Percentiles rank a stretch among this genome's conserved stretches.
Conservation (phyloP, 1,284 basidiomycete genomes). For the Ceratobasidium sp. region DNA sequence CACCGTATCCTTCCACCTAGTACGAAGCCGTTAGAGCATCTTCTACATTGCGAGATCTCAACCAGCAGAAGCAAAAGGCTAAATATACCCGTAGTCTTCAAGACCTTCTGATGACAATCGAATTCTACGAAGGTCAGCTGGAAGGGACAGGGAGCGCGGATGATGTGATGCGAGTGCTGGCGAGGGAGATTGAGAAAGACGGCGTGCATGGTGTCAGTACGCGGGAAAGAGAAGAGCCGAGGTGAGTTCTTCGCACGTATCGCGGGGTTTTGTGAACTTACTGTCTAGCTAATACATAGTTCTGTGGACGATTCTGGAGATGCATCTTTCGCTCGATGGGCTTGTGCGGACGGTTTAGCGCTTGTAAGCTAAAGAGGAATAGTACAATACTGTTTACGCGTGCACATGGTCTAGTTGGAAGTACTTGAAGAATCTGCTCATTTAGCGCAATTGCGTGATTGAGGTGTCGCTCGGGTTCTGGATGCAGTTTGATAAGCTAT, state of each 20-base stretch:
- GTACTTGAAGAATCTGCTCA: too few species aligned
- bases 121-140: slow-evolving; percentile 69
- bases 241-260: slow-evolving; percentile 8
- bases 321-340: slow-evolving; percentile 34
- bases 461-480: slow-evolving; percentile 17
- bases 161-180: slow-evolving; percentile 67
- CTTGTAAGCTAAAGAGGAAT: slow-evolving; percentile 33
- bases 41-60: slow-evolving; percentile 62
- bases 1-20: too few species aligned
- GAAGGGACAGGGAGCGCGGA: slow-evolving; percentile 63
- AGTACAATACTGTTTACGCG: too few species aligned
- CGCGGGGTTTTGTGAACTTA: too few species aligned
- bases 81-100: slow-evolving; percentile 54
- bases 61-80: slow-evolving; percentile 12
- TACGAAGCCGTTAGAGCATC: slow-evolving; percentile 74
- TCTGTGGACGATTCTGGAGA: slow-evolving; percentile 3
- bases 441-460: neutral
- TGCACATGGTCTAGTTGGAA: too few species aligned
- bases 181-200: slow-evolving; percentile 70
- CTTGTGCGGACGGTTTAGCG: slow-evolving; percentile 14
- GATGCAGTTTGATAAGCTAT: slow-evolving; percentile 35
- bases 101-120: slow-evolving; percentile 54
- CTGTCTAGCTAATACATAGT: neutral
- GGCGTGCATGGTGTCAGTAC: slow-evolving; percentile 58
- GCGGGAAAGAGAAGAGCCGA: slow-evolving; percentile 40